Evolutionary conservation across 352 stramenopile species (phyloP), one percentile per base, ranked within the genome.

Genomic region (Blastocystis sp.): DNA sequence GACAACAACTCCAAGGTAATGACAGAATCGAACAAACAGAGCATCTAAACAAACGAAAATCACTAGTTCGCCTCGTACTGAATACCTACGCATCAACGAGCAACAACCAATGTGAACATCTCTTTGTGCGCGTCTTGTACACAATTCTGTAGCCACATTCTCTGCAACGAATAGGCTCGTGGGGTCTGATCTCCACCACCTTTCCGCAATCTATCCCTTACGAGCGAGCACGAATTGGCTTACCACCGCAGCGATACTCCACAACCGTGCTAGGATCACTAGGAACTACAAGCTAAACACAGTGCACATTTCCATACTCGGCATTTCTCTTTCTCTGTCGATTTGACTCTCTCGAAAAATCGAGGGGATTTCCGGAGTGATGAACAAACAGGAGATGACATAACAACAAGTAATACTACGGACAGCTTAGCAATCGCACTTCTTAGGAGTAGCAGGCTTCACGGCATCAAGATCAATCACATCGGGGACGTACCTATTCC

Each of bases 241-340:
- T 85, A 85, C 74, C 51, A 59, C 74, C 74, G 41, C 74, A 85
- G 70, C 74, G 74, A 85, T 85, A 85, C 60, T 85, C 74, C n/a
- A 85, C 74, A 85, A 29, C 59, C 2, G 19, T 85, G 50, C 55
- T 85, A 33, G 74, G 55, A 19, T 85, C 74, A 55, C 74, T 85
- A 67, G 74, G 74, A 85, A 85, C 74, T 85, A 85, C 50, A 12
- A 29, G n/a, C 1, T 69, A 51, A 51, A 69, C 1, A 51, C 12
- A 45, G 0, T 37, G 12, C 21, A 33, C 16, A 9, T 55, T 60
- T 45, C 24, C 13, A 10, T 81, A 85, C 74, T 69, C 13, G 74
- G 74, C 74, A 85, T 85, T 21, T 21, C 29, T 55, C 45, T 55
- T 55, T 55, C 45, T 55, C 16, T 55, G n/a, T n/a, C n/a, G n/a